Conservation (phyloP, 1,284 basidiomycete genomes). For the Schizopora paradoxa region DNA sequence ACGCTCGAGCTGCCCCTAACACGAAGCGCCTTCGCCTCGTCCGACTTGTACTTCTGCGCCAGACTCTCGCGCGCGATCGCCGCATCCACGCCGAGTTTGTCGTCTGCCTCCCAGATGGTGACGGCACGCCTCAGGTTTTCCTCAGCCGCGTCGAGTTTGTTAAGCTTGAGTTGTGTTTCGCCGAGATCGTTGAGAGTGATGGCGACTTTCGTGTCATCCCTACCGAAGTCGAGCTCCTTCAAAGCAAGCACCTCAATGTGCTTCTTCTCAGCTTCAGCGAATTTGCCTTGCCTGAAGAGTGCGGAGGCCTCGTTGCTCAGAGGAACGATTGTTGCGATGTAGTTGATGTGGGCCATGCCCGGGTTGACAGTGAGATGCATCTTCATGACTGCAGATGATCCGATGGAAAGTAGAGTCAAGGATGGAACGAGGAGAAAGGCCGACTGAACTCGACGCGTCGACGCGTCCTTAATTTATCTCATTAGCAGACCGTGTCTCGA, state of each 20-base stretch:
- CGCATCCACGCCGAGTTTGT: constrained; percentile 25
- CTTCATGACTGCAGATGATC: too few species aligned
- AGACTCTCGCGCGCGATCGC: constrained; percentile 33
- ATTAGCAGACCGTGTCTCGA: too few species aligned
- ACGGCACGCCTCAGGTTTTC: constrained; percentile 28
- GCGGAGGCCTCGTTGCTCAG: constrained; percentile 19
- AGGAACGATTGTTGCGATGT: too few species aligned
- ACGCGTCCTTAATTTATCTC: too few species aligned
- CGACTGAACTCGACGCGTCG: too few species aligned
- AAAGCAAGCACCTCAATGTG: constrained; percentile 28
- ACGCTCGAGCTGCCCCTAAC: constrained; percentile 23
- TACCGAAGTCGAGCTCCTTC: constrained; percentile 23
- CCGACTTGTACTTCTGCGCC: constrained; percentile 27
- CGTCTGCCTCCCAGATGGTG: constrained; percentile 22
- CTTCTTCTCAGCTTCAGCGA: constrained; percentile 25
- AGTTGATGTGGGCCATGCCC: too few species aligned
- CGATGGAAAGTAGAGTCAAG: too few species aligned
- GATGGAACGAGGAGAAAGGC: too few species aligned
- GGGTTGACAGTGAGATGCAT: too few species aligned
- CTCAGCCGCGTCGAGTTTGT: constrained; percentile 30
- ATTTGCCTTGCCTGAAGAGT: constrained; percentile 25
- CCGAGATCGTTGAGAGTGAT: constrained; percentile 30
- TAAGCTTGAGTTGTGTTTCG: constrained; percentile 30
- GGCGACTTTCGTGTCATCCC: constrained; percentile 23
- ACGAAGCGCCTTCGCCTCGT: constrained; percentile 26